These are phyloP conservation scores for Mycena latifolia DNA, from an alignment of 768 basidiomycete species.

Conservation along the genomic window DNA sequence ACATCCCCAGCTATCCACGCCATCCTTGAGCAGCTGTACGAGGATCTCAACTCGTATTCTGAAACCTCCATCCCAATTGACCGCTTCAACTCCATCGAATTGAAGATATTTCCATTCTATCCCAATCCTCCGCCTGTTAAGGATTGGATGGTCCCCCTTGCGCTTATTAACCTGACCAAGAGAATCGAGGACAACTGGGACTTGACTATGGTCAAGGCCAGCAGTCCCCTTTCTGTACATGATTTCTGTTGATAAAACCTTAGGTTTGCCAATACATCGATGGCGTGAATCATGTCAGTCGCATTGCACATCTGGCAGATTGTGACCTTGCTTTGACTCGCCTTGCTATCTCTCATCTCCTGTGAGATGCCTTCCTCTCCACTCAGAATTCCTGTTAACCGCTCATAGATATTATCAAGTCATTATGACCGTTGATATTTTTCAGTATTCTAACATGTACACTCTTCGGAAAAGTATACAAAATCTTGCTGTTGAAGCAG, in stretches of 20 bases:
- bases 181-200: slow-evolving; percentile 96
- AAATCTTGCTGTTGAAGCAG: slow-evolving; percentile 86
- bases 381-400: neutral
- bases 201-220: slow-evolving; percentile 89
- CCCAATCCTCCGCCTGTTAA: slow-evolving; percentile 91
- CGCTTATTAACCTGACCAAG: slow-evolving; percentile 85
- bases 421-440: slow-evolving; percentile 96
- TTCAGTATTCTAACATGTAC: slow-evolving; percentile 98
- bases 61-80: slow-evolving; percentile 95
- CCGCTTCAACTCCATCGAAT: slow-evolving; percentile 92
- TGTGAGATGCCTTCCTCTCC: slow-evolving; percentile 63
- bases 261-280: slow-evolving; percentile 88
- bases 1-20: slow-evolving; percentile 78
- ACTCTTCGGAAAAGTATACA: slow-evolving; percentile 89
- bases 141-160: slow-evolving; percentile 96
- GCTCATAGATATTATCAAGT: slow-evolving; percentile 89
- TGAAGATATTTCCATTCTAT: slow-evolving; percentile 97
- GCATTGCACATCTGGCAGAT: slow-evolving; percentile 92
- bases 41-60: slow-evolving; percentile 97
- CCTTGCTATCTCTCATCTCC: slow-evolving; percentile 89
- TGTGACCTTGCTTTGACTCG: slow-evolving; percentile 87
- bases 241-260: slow-evolving; percentile 1
- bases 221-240: neutral
- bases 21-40: slow-evolving; percentile 95
- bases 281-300: slow-evolving; percentile 91